Conservation (phyloP, 2,329 filamentous ascomycete genomes). For the Trichoderma koningiopsis region DNA sequence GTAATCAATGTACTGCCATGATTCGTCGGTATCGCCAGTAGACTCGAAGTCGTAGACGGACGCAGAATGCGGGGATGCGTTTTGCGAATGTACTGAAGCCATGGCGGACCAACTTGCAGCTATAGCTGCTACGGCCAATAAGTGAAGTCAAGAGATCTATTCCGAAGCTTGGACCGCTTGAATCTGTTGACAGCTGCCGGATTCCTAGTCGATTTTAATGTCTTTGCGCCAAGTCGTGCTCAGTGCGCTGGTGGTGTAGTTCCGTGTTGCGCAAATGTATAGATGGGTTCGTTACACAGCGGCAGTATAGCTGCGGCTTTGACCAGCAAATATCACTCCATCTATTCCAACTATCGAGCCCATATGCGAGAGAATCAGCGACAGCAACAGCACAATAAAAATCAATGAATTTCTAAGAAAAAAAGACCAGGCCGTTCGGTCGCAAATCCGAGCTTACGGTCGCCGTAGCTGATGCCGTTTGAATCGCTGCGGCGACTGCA, state of each 20-base stretch:
- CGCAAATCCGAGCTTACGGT: neutral
- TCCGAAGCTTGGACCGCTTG: neutral
- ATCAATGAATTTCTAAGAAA: neutral
- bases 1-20: conserved; percentile 49
- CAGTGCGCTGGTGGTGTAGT: neutral
- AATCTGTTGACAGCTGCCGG: neutral
- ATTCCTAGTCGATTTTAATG: neutral
- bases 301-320: neutral
- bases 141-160: neutral
- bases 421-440: neutral
- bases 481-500: neutral
- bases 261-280: neutral
- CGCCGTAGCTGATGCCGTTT: conserved; percentile 7
- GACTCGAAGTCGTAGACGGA: conserved; percentile 47
- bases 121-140: neutral
- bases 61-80: conserved; percentile 42
- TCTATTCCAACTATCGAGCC: neutral
- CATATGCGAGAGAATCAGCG: neutral
- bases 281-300: neutral
- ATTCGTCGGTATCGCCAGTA: conserved; percentile 46
- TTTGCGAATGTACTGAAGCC: conserved; percentile 45
- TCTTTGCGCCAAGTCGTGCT: neutral
- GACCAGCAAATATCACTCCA: neutral
- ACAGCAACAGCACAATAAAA: neutral
- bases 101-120: conserved; percentile 23